Conservation (phyloP, 1,284 basidiomycete species). For the Pseudozyma pruni region DNA sequence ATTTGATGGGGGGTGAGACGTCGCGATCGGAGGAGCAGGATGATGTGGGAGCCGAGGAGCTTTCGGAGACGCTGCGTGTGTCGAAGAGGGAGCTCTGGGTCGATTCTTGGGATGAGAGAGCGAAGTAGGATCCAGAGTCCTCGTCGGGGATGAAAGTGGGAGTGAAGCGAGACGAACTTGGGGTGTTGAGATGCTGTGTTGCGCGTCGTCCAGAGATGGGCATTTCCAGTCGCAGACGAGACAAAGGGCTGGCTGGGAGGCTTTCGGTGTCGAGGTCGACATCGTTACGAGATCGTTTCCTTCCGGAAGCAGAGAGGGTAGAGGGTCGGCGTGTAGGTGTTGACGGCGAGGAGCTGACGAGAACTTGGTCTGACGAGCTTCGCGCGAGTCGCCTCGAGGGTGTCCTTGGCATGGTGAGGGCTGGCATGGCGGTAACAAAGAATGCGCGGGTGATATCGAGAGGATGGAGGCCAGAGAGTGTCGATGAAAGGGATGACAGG, state of each 20-base stretch:
- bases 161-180: conserved; percentile 25
- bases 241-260: conserved; percentile 29
- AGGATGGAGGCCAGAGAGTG: neutral
- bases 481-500: conserved; percentile 1
- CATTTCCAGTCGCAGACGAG: conserved; percentile 22
- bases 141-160: conserved; percentile 29
- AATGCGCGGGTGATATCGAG: neutral
- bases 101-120: conserved; percentile 48
- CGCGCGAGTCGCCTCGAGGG: conserved; percentile 30
- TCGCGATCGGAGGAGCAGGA: conserved; percentile 40
- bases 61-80: conserved; percentile 34
- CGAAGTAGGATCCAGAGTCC: conserved; percentile 43
- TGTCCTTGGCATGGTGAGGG: conserved; percentile 26
- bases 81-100: conserved; percentile 48
- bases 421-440: conserved; percentile 18
- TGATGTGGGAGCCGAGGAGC: conserved; percentile 26
- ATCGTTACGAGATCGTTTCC: conserved; percentile 37
- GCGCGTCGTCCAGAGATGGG: conserved; percentile 12
- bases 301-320: conserved; percentile 17
- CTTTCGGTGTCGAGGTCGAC: conserved; percentile 22
- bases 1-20: conserved; percentile 23
- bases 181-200: conserved; percentile 21
- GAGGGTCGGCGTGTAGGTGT: conserved; percentile 26
- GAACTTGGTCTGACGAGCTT: conserved; percentile 22
- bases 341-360: conserved; percentile 21